Conservation (phyloP, 108 stramenopile species). For the Nannochloropsis oceanica region DNA sequence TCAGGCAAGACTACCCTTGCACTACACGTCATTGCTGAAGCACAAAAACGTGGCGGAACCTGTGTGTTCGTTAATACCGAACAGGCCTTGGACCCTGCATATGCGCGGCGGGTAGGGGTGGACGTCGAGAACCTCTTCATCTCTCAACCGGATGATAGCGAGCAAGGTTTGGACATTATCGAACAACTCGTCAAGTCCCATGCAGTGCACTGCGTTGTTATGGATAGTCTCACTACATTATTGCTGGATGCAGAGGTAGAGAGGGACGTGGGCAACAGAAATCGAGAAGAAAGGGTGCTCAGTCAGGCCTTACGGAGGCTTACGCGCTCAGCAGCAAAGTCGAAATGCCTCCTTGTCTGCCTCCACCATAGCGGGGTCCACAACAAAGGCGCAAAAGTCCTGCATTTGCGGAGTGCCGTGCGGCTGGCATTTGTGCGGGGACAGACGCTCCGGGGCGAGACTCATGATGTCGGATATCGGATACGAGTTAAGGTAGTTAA, state of each 20-base stretch:
- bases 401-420: background rate
- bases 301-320: slow-evolving; percentile 92
- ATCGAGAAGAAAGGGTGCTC: slow-evolving; percentile 81
- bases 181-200: slow-evolving; percentile 72
- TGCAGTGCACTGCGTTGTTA: slow-evolving; percentile 85
- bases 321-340: slow-evolving; percentile 56
- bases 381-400: slow-evolving; percentile 39
- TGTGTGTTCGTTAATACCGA: slow-evolving; percentile 94
- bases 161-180: slow-evolving; percentile 89
- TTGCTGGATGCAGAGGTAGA: slow-evolving; percentile 78
- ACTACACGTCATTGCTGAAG: slow-evolving; percentile 77
- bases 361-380: slow-evolving; percentile 64
- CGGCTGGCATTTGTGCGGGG: no score
- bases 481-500: slow-evolving; percentile 56
- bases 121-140: slow-evolving; percentile 66
- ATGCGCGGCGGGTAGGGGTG: slow-evolving; percentile 69
- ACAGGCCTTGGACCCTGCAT: slow-evolving; percentile 85
- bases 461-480: background rate
- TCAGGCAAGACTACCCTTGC: slow-evolving; percentile 91
- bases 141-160: slow-evolving; percentile 85
- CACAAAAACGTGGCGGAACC: slow-evolving; percentile 62
- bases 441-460: background rate
- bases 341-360: slow-evolving; percentile 75
- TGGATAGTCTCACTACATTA: slow-evolving; percentile 83
- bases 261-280: slow-evolving; percentile 40